Evolutionary conservation across 257 asterid species (phyloP).

Genomic region (Leptodermis oblonga): DNA sequence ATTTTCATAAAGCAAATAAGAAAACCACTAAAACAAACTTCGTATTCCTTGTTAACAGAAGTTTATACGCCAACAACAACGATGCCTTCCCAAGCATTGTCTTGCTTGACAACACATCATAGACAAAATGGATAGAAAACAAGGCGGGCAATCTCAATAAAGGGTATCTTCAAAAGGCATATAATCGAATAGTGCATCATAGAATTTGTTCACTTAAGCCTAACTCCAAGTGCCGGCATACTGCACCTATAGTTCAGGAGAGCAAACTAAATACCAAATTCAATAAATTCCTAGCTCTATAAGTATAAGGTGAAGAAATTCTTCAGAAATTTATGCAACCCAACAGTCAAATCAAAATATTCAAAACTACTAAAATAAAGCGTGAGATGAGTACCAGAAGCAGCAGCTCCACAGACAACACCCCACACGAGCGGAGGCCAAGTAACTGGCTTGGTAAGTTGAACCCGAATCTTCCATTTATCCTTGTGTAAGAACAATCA

Average conservation of each 20-base stretch:
- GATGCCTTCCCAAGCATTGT: background rate
- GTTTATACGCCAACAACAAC: background rate
- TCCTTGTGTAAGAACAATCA: conserved; percentile 36
- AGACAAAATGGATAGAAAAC: background rate
- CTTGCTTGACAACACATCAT: background rate
- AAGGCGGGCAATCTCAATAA: background rate
- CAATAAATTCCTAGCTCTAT: background rate
- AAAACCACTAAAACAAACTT: no score
- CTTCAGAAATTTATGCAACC: background rate
- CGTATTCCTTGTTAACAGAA: background rate
- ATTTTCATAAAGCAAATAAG: background rate
- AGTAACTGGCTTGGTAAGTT: conserved; percentile 91
- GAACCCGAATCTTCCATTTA: conserved; percentile 90
- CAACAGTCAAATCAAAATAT: no score
- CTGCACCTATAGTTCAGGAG: background rate
- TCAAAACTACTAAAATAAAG: conserved; percentile 2
- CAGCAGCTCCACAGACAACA: conserved; percentile 98
- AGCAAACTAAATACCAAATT: background rate
- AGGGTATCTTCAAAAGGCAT: background rate
- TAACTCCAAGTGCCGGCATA: background rate
- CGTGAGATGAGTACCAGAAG: conserved; percentile 58
- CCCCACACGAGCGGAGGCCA: conserved; percentile 99
- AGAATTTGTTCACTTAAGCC: background rate
- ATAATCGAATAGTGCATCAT: background rate
- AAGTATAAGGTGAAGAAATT: background rate